Base-by-base conservation (phyloP, 1,139 yeast genomes). In the Scheffersomyces titani region DNA sequence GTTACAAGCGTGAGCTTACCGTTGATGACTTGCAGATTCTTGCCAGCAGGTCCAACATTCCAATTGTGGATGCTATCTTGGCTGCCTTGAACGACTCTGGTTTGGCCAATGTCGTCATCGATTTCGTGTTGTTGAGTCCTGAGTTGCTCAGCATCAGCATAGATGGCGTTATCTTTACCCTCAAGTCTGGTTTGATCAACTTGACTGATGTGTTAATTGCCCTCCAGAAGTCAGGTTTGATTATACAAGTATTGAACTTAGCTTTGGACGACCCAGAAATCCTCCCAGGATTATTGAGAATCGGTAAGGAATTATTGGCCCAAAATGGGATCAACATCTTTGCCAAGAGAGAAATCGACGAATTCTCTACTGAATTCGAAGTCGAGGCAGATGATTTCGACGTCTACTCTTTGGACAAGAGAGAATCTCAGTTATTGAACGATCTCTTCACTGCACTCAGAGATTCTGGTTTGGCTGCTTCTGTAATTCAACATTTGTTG, bases 401-500 rank as follows among this genome's bases (percentile, higher is more conserved):
- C n/a, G 49, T 46, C 2, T 20, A 19, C 40, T 24, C 36, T 7
- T 50, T 68, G 46, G 36, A 53, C 21, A 69, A 68, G 55, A 65
- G 76, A 59, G 77, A 72, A 22, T 65, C 64, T 49, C 60, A 60
- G 19, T 51, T 71, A 20, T 63, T 71, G 55, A 62, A 71, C 57
- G 66, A 67, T 18, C 59, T 73, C 36, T 64, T 74, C 45, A 62
- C 63, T 9, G 64, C 76, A 0, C 65, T 74, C 53, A 65, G 59
- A 47, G 71, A 73, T 51, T 73, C 77, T 4, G 77, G 77, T 1
- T 70, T 74, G 57, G 75, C 71, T 5, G 61, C 64, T 57, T 65
- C 74, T 21, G 66, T 74, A 5, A 63, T 70, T 30, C 66, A 68
- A 52, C 68, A 69, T 57, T 64, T 72, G 50, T 58, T 72, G 54